These are phyloP conservation scores for Myxozyma sirexii DNA, from an alignment of 805 yeast species.

Conservation along the genomic window DNA sequence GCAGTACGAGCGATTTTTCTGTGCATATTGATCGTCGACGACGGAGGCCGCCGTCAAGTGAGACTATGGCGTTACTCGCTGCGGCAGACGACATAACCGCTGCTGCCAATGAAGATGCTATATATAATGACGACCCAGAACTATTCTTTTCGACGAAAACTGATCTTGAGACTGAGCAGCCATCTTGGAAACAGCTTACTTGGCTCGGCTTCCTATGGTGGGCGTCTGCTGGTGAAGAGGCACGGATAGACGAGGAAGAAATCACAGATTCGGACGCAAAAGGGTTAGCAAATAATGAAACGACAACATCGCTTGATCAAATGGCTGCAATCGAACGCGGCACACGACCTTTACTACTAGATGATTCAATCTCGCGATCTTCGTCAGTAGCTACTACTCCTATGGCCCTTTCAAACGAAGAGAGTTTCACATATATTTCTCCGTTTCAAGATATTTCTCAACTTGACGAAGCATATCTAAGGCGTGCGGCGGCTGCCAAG, in stretches of 20 bases:
- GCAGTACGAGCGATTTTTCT: slow-evolving; percentile 12
- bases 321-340: slow-evolving; percentile 16
- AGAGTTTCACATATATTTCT: slow-evolving; percentile 27
- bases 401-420: slow-evolving; percentile 27
- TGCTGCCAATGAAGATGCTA: slow-evolving; percentile 29
- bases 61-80: slow-evolving; percentile 25
- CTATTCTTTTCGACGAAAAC: slow-evolving; percentile 33
- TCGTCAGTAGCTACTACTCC: slow-evolving; percentile 32
- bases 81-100: slow-evolving; percentile 26
- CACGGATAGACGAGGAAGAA: slow-evolving; percentile 46
- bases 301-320: slow-evolving; percentile 24
- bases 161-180: slow-evolving; percentile 29
- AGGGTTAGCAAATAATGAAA: slow-evolving; percentile 22
- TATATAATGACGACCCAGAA: slow-evolving; percentile 33
- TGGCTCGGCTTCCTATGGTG: slow-evolving; percentile 82
- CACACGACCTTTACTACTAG: slow-evolving; percentile 38
- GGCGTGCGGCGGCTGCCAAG: slow-evolving; percentile 14
- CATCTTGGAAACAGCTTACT: slow-evolving; percentile 59
- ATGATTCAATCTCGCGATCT: slow-evolving; percentile 31
- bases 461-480: slow-evolving; percentile 20
- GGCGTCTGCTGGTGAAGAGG: slow-evolving; percentile 79
- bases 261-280: slow-evolving; percentile 43
- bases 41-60: slow-evolving; percentile 3
- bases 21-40: slow-evolving; percentile 9
- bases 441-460: slow-evolving; percentile 31